Conservation (phyloP, 2,329 filamentous ascomycete species). For the Colletotrichum tanaceti region DNA sequence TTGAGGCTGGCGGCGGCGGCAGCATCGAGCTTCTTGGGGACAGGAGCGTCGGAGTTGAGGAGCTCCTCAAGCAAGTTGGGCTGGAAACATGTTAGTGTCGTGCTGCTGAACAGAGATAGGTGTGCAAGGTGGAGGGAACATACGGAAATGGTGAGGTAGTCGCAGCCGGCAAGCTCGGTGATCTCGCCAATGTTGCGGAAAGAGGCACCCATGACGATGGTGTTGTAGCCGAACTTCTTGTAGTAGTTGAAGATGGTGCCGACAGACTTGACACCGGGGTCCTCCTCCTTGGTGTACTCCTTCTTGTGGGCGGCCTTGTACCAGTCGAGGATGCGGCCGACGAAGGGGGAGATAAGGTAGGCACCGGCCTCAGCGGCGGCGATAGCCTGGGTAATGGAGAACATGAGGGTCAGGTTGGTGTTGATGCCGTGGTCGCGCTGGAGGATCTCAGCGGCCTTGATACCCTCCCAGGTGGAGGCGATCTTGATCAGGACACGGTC, state of each 20-base stretch:
- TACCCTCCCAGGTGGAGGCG: slow-evolving; percentile 98
- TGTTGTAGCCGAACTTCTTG: slow-evolving; percentile 99
- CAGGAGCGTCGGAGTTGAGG: slow-evolving; percentile 81
- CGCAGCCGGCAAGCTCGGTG: slow-evolving; percentile 96
- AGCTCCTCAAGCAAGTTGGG: slow-evolving; percentile 95
- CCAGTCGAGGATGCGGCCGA: slow-evolving; percentile 99
- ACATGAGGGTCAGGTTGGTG: slow-evolving; percentile 99
- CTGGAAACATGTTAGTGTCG: slow-evolving; percentile 53
- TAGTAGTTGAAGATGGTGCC: slow-evolving; percentile 99
- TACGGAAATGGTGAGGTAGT: slow-evolving; percentile 98
- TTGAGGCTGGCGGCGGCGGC: slow-evolving; percentile 72
- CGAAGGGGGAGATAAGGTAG: slow-evolving; percentile 99
- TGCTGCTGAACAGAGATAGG: neutral
- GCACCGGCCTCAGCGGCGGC: slow-evolving; percentile 94
- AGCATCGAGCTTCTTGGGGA: slow-evolving; percentile 94
- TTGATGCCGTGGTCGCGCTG: slow-evolving; percentile 97
- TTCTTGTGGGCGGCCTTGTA: slow-evolving; percentile 97
- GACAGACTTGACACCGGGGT: slow-evolving; percentile 96
- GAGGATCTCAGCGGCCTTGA: slow-evolving; percentile 97
- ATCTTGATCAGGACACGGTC: slow-evolving; percentile 98
- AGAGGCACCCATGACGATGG: slow-evolving; percentile 99
- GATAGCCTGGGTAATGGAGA: slow-evolving; percentile 94
- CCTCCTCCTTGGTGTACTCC: slow-evolving; percentile 88
- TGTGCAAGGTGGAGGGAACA: slow-evolving; percentile 50
- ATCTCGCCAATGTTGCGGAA: slow-evolving; percentile 98